A percentile compares a stretch with the other conserved stretches of the same genome.
phyloP scores from a whole-genome alignment of 345 rosid species.

The Limnanthes douglasii region DNA sequence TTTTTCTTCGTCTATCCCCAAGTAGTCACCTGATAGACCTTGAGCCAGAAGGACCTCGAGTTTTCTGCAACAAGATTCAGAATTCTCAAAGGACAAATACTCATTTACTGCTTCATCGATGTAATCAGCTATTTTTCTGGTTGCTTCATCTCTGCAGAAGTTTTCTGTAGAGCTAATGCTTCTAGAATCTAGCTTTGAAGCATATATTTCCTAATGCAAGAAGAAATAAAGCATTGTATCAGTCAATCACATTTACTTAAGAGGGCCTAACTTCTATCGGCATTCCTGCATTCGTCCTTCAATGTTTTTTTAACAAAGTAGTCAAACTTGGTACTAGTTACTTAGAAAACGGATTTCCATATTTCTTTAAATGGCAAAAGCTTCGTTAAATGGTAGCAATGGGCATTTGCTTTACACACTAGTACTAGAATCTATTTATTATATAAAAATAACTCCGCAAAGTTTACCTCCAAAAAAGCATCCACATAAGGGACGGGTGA shows the following conservation, averaged over 20 bases:
- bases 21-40: conserved; percentile 13
- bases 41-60: conserved; percentile 37
- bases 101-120: conserved; percentile 34
- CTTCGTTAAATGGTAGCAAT: not conserved
- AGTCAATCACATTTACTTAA: too few species aligned
- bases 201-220: conserved; percentile 28
- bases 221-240: not conserved
- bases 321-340: not conserved
- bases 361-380: not conserved
- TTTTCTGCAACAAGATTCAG: conserved; percentile 44
- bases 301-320: too few species aligned
- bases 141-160: conserved; percentile 18
- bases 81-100: conserved; percentile 33
- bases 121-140: conserved; percentile 19
- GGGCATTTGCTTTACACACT: not conserved
- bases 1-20: conserved; percentile 7
- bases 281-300: too few species aligned
- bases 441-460: not conserved
- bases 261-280: too few species aligned
- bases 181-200: conserved; percentile 8
- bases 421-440: not conserved
- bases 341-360: not conserved
- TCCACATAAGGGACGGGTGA: conserved; percentile 46
- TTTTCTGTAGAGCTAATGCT: conserved; percentile 10
- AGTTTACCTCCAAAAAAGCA: conserved; percentile 36